phyloP scores from a whole-genome alignment of 805 yeast species.

The Yueomyces sp. region DNA sequence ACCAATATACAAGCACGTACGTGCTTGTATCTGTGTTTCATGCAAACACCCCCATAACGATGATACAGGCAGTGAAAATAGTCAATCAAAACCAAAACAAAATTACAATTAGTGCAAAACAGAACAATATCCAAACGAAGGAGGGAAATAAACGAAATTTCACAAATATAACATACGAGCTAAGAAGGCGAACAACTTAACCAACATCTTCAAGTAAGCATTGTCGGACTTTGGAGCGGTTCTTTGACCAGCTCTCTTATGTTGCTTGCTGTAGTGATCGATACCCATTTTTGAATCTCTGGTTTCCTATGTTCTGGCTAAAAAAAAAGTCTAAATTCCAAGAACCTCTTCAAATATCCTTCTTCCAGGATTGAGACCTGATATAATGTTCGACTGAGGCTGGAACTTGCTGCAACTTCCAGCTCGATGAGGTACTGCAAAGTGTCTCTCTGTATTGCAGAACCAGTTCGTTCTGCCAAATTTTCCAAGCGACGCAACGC shows the following conservation, averaged over 20 bases:
- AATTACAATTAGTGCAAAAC: background rate
- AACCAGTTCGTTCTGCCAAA: too few relatives aligned
- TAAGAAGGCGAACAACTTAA: conserved; percentile 96
- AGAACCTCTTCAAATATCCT: too few relatives aligned
- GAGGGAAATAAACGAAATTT: background rate
- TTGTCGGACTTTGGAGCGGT: conserved; percentile 99
- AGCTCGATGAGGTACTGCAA: too few relatives aligned
- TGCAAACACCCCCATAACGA: background rate
- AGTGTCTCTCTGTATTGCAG: too few relatives aligned
- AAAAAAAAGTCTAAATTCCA: too few relatives aligned
- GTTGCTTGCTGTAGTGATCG: conserved; percentile 95
- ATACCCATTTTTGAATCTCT: conserved; percentile 57
- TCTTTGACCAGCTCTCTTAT: conserved; percentile 92
- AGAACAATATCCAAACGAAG: conserved; percentile 11
- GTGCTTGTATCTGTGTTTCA: too few relatives aligned
- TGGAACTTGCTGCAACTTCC: too few relatives aligned
- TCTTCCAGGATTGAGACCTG: too few relatives aligned
- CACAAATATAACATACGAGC: conserved; percentile 68
- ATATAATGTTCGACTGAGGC: too few relatives aligned
- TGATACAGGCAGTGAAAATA: background rate
- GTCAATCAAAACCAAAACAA: background rate
- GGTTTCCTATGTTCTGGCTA: too few relatives aligned
- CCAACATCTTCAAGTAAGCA: conserved; percentile 95
- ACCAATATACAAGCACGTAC: too few relatives aligned
- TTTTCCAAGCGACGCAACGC: too few relatives aligned